Base-by-base conservation (phyloP, 2,329 filamentous ascomycete genomes). In the Cladobotryum protrusum region DNA sequence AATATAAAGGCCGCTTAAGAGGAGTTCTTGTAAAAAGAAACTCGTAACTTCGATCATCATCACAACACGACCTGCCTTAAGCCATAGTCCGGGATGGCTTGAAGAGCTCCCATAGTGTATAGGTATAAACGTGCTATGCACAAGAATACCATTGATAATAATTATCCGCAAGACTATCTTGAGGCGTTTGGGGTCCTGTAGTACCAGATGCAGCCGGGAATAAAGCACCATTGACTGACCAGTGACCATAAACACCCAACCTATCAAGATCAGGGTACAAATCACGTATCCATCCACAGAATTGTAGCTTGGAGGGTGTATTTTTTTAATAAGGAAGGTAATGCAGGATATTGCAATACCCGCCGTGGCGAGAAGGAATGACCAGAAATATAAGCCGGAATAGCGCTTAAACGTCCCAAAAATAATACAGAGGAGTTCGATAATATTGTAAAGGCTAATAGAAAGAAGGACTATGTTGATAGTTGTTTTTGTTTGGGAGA, bases 191-290 rank as follows among this genome's bases (percentile, higher is more conserved):
- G 71, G 47, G 67, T 79, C 76, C 14, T 72, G 73, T 3, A 81
- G 65, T 11, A 85, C 71, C 1, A 85, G 69, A 58, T 84, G 79
- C 1, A 85, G 70, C 6, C 82, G 73, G 0, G 80, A 84, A 24
- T 24, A 24, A 24, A 24, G 20, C 20, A 24, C 20, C 20, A 24
- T 24, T 24, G 20, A 24, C 20, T 24, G 20, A 24, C 20, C 20
- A 24, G 20, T 24, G 20, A 24, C 20, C 20, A 24, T 24, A 24
- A 24, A 67, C 9, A 63, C 52, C 65, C 65, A 68, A 12, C 63
- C 63, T 2, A 58, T 13, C 2, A 45, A 14, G 34, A 63, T 64
- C 1, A 61, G 19, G 0, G 60, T 55, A 4, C 34, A 52, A 1
- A 59, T 59, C 3, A 60, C 36, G 24, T 59, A 64, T 1, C 57